Evolutionary conservation across 495 filamentous ascomycete genomes (phyloP).

Genomic region (Aspergillus panamensis): DNA sequence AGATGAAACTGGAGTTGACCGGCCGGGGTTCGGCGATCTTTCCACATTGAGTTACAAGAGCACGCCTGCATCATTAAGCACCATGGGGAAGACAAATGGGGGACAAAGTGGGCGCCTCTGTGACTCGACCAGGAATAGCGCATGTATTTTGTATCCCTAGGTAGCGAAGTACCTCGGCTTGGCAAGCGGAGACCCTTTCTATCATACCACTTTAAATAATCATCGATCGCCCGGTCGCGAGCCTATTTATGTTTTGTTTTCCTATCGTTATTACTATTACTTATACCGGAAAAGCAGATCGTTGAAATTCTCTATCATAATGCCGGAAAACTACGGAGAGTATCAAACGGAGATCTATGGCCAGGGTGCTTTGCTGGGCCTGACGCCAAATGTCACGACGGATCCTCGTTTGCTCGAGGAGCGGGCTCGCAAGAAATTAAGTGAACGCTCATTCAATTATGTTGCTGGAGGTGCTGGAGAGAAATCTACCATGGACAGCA

Average conservation of each 20-base stretch:
- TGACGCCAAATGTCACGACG: slow-evolving; percentile 53
- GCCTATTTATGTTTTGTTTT: background rate
- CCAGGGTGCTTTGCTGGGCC: slow-evolving; percentile 46
- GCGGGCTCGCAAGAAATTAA: slow-evolving; percentile 49
- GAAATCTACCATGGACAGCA: slow-evolving; percentile 61
- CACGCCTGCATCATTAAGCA: no score
- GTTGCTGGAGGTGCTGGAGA: slow-evolving; percentile 63
- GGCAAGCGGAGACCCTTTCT: background rate
- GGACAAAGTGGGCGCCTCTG: background rate
- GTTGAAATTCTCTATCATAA: slow-evolving; percentile 11
- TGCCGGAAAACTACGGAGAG: slow-evolving; percentile 41
- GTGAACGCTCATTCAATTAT: slow-evolving; percentile 54
- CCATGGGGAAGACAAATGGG: background rate
- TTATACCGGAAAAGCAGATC: no score
- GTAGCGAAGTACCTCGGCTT: background rate
- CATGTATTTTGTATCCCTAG: background rate
- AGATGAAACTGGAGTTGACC: no score
- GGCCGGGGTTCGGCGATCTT: no score
- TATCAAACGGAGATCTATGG: slow-evolving; percentile 50
- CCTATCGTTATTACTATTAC: background rate
- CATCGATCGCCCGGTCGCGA: background rate
- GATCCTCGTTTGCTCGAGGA: slow-evolving; percentile 58
- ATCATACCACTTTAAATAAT: background rate
- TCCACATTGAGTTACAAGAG: no score
- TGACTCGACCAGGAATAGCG: background rate